phyloP scores from a whole-genome alignment of 768 basidiomycete genomes.

The Tricholoma furcatifolium region DNA sequence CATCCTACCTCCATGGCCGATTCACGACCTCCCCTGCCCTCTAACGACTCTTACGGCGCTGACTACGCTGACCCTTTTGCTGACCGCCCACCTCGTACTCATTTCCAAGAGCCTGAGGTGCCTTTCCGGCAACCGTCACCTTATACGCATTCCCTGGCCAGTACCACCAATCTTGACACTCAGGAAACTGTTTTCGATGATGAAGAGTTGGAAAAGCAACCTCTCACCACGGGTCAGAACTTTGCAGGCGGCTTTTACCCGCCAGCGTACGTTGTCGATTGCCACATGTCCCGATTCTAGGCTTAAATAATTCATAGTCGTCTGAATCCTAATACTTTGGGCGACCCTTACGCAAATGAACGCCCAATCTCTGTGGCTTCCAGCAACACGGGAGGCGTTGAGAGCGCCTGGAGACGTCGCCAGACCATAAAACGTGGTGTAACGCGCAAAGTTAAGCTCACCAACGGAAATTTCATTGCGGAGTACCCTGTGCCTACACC shows the following conservation, averaged over 20 bases:
- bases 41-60: conserved; percentile 27
- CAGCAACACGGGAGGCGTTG: conserved; percentile 52
- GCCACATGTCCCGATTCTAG: conserved; percentile 1
- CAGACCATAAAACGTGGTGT: conserved; percentile 91
- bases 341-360: conserved; percentile 58
- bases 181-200: conserved; percentile 56
- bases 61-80: conserved; percentile 67
- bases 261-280: conserved; percentile 52
- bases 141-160: conserved; percentile 52
- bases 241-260: conserved; percentile 72
- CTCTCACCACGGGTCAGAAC: conserved; percentile 58
- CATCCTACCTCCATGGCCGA: conserved; percentile 33
- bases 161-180: conserved; percentile 51
- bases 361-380: conserved; percentile 55
- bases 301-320: conserved; percentile 26
- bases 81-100: conserved; percentile 61
- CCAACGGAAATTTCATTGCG: conserved; percentile 88
- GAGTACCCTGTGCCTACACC: conserved; percentile 89
- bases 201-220: conserved; percentile 75
- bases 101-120: conserved; percentile 56
- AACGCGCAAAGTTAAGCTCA: conserved; percentile 92
- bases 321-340: conserved; percentile 58
- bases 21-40: conserved; percentile 35
- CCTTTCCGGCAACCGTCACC: conserved; percentile 38
- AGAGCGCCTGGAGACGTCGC: conserved; percentile 68